A percentile compares a stretch with the other conserved stretches of the same genome.
phyloP scores from a whole-genome alignment of 805 yeast species.

The Candida sonorensis region DNA sequence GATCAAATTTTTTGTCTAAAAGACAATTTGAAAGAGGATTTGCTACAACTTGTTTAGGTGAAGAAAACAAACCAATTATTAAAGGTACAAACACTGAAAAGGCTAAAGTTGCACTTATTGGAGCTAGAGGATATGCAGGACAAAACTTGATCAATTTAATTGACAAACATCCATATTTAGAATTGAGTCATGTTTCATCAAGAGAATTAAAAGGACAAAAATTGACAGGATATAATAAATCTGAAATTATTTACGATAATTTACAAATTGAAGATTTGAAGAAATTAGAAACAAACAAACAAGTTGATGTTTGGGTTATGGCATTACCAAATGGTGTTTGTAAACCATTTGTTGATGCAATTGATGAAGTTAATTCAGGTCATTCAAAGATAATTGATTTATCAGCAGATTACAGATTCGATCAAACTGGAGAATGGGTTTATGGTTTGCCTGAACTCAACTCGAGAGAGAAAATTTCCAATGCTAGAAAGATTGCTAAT shows the following conservation, averaged over 20 bases:
- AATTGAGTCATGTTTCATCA: conserved; percentile 88
- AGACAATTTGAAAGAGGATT: conserved; percentile 21
- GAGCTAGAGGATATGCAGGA: conserved; percentile 98
- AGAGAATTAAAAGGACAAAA: conserved; percentile 88
- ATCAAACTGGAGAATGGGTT: conserved; percentile 78
- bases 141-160: conserved; percentile 85
- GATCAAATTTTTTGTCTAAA: no score
- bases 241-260: conserved; percentile 74
- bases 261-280: conserved; percentile 82
- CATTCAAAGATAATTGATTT: conserved; percentile 82
- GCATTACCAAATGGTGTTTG: conserved; percentile 98
- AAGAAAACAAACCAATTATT: conserved; percentile 43
- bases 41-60: conserved; percentile 48
- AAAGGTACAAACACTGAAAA: conserved; percentile 54
- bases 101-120: conserved; percentile 85
- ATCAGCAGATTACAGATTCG: conserved; percentile 95
- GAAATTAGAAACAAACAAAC: conserved; percentile 64
- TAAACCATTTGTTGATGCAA: conserved; percentile 77
- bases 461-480: conserved; percentile 56
- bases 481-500: conserved; percentile 80
- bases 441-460: conserved; percentile 94
- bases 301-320: conserved; percentile 97
- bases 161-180: conserved; percentile 81
- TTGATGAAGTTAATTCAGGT: conserved; percentile 55
- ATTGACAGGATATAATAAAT: conserved; percentile 80